Base-by-base conservation (phyloP, 345 rosid genomes). In the Linum usitatissimum region DNA sequence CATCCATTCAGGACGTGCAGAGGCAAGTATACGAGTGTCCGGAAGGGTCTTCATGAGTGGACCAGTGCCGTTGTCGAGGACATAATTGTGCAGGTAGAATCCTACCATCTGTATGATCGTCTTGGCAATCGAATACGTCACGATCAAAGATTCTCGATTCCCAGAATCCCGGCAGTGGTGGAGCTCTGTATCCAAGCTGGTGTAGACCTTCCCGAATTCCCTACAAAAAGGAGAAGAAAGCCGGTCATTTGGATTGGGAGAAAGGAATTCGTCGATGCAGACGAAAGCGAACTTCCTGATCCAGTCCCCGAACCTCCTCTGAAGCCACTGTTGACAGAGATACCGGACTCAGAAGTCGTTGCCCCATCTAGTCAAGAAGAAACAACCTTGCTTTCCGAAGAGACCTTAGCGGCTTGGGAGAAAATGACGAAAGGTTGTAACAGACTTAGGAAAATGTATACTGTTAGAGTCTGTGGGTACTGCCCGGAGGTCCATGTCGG, bases 131-230 rank as follows among this genome's bases (percentile, higher is more conserved):
- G 95, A 23, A 89, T 92, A 39, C 69, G 83, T 58, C 96, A 92
- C 10, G 86, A 77, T 9, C 84, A 89, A 73, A 80, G 98, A 63
- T 92, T 92, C 78, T 73, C 91, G 1, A 66, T 89, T 30, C 87
- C 95, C 12, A 76, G 87, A 67, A 72, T 89, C 55, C 93, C 98
- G 0, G 96, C 93, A 0, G 66, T 87, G 19, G 83, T 87, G 57
- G 98, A 92, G 83, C 93, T 92, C 51, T 92, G 95, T 76, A 84
- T 89, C 68, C 98, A 92, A 74, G 96, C 91, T 5, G 96, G 98
- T 6, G 88, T 92, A 34, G 77, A 87, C 18, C 63, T 87, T 67
- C 86, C 91, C 0, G 90, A 85, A 21, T 79, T 72, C 48, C 91
- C 95, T 13, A 71, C 91, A 0, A 92, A 89, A 76, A 85, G 95